Conservation (phyloP, 1,139 yeast genomes). For the Blastobotrys petasosporus region DNA sequence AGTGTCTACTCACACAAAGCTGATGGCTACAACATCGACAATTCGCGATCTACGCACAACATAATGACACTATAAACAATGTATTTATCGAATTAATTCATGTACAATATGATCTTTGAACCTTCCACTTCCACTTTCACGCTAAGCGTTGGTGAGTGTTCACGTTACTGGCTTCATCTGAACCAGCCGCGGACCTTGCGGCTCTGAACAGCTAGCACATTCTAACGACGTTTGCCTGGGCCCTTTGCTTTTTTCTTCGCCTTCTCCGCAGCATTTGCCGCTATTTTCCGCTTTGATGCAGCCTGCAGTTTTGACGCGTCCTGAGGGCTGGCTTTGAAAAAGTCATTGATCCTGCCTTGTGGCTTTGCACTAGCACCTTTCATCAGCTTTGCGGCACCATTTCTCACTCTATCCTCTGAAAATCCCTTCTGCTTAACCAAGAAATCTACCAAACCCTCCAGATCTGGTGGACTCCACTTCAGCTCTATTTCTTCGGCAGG, state of each 20-base stretch:
- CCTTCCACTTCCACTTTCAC: too few relatives aligned
- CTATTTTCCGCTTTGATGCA: conserved; percentile 26
- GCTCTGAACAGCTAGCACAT: too few relatives aligned
- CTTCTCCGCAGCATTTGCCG: conserved; percentile 22
- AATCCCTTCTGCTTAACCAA: conserved; percentile 78
- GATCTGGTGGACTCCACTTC: conserved; percentile 64
- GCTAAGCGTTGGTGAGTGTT: too few relatives aligned
- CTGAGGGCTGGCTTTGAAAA: conserved; percentile 68
- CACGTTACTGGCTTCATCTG: too few relatives aligned
- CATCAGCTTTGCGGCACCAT: conserved; percentile 78
- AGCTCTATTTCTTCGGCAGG: conserved; percentile 55
- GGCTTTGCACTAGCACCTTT: conserved; percentile 81
- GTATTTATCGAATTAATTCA: too few relatives aligned
- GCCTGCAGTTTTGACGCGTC: conserved; percentile 22
- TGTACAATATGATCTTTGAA: too few relatives aligned
- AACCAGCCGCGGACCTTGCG: too few relatives aligned
- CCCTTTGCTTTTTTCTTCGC: conserved; percentile 22
- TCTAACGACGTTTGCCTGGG: conserved; percentile 1
- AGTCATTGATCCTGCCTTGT: conserved; percentile 90
- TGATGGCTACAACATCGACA: too few relatives aligned
- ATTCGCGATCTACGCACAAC: too few relatives aligned
- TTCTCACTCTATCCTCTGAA: conserved; percentile 82
- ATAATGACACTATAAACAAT: too few relatives aligned
- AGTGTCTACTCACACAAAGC: too few relatives aligned
- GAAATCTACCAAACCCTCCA: conserved; percentile 66